phyloP scores from a whole-genome alignment of 108 stramenopile species.

The Pseudonitzschia multistriata region DNA sequence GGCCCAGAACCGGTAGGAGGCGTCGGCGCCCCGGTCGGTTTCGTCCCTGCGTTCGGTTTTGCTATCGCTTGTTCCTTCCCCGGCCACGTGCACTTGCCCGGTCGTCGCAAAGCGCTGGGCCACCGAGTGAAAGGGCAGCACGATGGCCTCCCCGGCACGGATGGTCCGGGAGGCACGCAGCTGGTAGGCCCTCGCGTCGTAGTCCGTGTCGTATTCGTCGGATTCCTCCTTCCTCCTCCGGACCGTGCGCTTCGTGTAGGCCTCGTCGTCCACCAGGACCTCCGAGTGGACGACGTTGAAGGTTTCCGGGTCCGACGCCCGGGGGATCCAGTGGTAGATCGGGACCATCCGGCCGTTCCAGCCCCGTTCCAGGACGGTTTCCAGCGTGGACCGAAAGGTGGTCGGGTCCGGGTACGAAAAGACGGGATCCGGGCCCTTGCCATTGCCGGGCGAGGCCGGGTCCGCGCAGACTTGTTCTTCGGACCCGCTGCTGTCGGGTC shows the following conservation, averaged over 20 bases:
- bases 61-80: not conserved
- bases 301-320: not conserved
- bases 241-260: not conserved
- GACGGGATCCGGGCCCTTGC: not conserved
- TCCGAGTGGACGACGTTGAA: not conserved
- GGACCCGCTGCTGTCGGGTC: too few species aligned
- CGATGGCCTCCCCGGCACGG: not conserved
- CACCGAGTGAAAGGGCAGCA: not conserved
- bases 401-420: not conserved
- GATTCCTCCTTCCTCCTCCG: not conserved
- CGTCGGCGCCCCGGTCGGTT: not conserved
- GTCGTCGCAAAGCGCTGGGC: conserved; percentile 1
- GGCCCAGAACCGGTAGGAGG: not conserved
- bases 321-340: conserved; percentile 3
- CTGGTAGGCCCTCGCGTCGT: not conserved
- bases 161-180: conserved; percentile 2
- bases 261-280: not conserved
- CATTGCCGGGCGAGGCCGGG: not conserved
- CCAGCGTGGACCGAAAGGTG: not conserved
- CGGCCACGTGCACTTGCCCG: not conserved
- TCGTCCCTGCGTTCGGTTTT: not conserved
- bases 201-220: not conserved
- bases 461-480: too few species aligned
- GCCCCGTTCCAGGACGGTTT: not conserved
- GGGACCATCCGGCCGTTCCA: conserved; percentile 13